A percentile compares a stretch with the other conserved stretches of the same genome.
These are phyloP conservation scores for Psilocybe cubensis DNA, from an alignment of 768 basidiomycete species.

Conservation along the genomic window DNA sequence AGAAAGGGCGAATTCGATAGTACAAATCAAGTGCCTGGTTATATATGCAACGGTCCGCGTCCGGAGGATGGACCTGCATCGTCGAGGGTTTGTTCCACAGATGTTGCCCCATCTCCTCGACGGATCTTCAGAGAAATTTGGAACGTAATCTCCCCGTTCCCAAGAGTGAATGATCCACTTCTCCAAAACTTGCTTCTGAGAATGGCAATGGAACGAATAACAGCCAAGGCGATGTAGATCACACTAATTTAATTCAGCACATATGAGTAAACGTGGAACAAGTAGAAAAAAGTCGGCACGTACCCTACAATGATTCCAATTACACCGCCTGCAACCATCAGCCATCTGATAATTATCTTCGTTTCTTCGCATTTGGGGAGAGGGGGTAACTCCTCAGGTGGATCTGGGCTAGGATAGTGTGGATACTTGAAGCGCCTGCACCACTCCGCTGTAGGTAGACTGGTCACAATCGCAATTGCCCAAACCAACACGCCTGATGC, in stretches of 20 bases:
- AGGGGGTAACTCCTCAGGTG: background rate
- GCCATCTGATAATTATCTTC: background rate
- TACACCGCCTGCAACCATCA: background rate
- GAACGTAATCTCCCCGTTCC: constrained; percentile 2
- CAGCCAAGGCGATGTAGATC: background rate
- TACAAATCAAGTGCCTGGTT: background rate
- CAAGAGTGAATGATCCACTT: background rate
- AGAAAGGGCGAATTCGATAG: background rate
- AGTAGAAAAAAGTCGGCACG: background rate
- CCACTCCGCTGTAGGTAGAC: constrained; percentile 1
- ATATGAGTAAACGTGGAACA: background rate
- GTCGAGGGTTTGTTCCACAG: background rate
- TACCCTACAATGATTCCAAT: constrained; percentile 3
- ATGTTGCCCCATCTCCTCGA: background rate
- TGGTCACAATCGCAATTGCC: background rate
- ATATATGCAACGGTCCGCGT: background rate
- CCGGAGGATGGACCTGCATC: background rate
- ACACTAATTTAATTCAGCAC: background rate
- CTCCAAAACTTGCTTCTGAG: constrained; percentile 4
- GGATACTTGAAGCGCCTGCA: background rate
- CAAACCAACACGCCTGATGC: background rate
- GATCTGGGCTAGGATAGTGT: background rate
- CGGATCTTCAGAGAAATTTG: constrained; percentile 1
- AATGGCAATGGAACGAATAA: constrained; percentile 1
- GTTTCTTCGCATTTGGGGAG: background rate